Percentiles rank a stretch among this genome's conserved stretches.
phyloP scores from a whole-genome alignment of 2,329 filamentous ascomycete genomes.

The Penicillium sp. region DNA sequence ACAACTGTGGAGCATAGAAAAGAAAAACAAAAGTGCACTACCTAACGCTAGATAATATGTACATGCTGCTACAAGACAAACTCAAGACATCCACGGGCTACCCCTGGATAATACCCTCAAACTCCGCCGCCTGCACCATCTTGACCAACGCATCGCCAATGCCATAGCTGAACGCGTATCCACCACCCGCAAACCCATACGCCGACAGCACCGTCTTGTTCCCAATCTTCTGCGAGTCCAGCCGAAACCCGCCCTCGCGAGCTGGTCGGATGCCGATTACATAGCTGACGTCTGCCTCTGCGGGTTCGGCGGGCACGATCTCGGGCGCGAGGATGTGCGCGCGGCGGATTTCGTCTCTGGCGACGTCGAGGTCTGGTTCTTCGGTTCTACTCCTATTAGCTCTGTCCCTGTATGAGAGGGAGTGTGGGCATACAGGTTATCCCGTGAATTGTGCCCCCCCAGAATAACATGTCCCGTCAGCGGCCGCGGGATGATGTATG shows the following conservation, averaged over 20 bases:
- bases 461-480: conserved; percentile 30
- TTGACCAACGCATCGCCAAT: conserved; percentile 31
- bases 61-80: too few relatives aligned
- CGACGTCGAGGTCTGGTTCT: conserved; percentile 33
- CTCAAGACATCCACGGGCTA: not conserved
- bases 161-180: conserved; percentile 37
- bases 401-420: not conserved
- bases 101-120: conserved; percentile 25
- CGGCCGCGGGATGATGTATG: conserved; percentile 36
- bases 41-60: too few relatives aligned
- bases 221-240: conserved; percentile 28
- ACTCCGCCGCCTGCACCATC: conserved; percentile 32
- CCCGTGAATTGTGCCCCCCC: conserved; percentile 33
- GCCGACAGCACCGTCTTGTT: conserved; percentile 29
- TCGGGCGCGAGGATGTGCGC: conserved; percentile 35
- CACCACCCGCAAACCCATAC: conserved; percentile 37
- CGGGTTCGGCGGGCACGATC: conserved; percentile 30
- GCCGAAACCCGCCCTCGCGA: conserved; percentile 31
- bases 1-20: too few relatives aligned
- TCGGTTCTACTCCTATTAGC: not conserved
- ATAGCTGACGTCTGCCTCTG: conserved; percentile 26
- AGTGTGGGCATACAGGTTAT: conserved; percentile 22
- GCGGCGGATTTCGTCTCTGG: conserved; percentile 36
- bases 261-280: conserved; percentile 36
- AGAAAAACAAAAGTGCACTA: too few relatives aligned